These are phyloP conservation scores for Carallia brachiata DNA, from an alignment of 345 rosid species.

Conservation along the genomic window DNA sequence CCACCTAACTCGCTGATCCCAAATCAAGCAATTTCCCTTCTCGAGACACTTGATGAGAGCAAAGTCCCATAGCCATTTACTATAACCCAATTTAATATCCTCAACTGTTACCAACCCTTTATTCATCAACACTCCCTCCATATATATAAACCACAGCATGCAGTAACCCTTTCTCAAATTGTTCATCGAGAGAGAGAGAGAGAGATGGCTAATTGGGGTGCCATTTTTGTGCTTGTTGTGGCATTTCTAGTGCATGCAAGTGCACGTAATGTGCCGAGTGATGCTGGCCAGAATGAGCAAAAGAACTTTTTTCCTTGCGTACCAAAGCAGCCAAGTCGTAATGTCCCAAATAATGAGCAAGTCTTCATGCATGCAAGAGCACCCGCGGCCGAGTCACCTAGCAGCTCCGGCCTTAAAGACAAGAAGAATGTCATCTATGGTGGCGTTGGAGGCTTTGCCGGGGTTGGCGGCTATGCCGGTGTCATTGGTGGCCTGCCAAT, in stretches of 20 bases:
- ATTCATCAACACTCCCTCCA: not conserved
- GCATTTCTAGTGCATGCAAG: conserved; percentile 32
- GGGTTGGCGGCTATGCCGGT: conserved; percentile 68
- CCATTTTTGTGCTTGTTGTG: conserved; percentile 18
- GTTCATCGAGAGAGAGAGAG: not conserved
- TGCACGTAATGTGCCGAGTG: conserved; percentile 37
- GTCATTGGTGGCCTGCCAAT: conserved; percentile 54
- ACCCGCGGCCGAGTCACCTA: conserved; percentile 39
- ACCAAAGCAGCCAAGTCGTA: not conserved
- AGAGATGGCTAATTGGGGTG: conserved; percentile 20
- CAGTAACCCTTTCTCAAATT: not conserved
- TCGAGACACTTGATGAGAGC: conserved; percentile 33
- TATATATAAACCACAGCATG: conserved; percentile 39
- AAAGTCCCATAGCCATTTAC: conserved; percentile 20
- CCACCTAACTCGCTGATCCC: conserved; percentile 31
- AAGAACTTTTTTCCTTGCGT: conserved; percentile 7
- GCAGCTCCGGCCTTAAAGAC: conserved; percentile 40
- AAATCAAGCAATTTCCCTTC: conserved; percentile 31
- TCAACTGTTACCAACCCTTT: conserved; percentile 44
- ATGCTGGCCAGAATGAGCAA: not conserved
- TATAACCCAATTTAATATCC: conserved; percentile 29
- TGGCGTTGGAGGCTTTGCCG: conserved; percentile 72
- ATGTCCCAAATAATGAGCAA: conserved; percentile 14
- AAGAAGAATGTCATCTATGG: conserved; percentile 57
- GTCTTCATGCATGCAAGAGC: conserved; percentile 33